These are phyloP conservation scores for Debaryomyces fabryi DNA, from an alignment of 1,139 yeast genomes.

Conservation along the genomic window DNA sequence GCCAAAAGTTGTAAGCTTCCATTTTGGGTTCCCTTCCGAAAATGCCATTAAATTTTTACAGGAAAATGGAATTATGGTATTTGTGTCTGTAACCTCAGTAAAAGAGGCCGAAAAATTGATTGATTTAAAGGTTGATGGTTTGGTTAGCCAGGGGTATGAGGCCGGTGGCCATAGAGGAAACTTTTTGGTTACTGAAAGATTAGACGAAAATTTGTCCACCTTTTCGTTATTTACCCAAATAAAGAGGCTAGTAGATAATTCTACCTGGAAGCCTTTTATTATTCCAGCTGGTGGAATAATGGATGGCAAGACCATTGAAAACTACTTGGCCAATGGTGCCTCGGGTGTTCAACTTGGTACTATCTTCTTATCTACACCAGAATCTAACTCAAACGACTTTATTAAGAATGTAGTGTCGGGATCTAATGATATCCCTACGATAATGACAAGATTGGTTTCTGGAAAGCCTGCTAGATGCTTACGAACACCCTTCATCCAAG, in stretches of 20 bases:
- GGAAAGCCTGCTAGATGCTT: constrained; percentile 45
- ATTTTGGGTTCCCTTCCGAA: constrained; percentile 47
- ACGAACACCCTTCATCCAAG: constrained; percentile 32
- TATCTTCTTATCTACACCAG: constrained; percentile 41
- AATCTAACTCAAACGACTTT: constrained; percentile 27
- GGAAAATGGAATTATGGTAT: constrained; percentile 49
- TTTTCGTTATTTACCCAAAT: constrained; percentile 32
- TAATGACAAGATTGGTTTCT: constrained; percentile 38
- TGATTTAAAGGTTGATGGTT: constrained; percentile 38
- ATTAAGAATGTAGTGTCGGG: constrained; percentile 15
- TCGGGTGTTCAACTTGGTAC: constrained; percentile 53
- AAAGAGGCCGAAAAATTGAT: constrained; percentile 35
- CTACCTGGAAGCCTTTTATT: constrained; percentile 26
- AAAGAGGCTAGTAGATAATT: constrained; percentile 14
- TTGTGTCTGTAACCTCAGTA: constrained; percentile 50
- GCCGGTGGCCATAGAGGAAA: constrained; percentile 61
- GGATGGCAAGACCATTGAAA: constrained; percentile 26
- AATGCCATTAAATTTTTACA: constrained; percentile 44
- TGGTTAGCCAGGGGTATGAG: constrained; percentile 52
- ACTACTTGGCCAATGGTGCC: constrained; percentile 38
- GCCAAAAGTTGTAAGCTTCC: constrained; percentile 46
- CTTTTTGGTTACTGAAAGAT: constrained; percentile 25
- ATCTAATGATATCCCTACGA: constrained; percentile 22
- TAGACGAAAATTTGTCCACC: constrained; percentile 41
- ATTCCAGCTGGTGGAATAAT: constrained; percentile 54